Evolutionary conservation across 116 monocot genomes (phyloP).

Genomic region (Zostera marina): DNA sequence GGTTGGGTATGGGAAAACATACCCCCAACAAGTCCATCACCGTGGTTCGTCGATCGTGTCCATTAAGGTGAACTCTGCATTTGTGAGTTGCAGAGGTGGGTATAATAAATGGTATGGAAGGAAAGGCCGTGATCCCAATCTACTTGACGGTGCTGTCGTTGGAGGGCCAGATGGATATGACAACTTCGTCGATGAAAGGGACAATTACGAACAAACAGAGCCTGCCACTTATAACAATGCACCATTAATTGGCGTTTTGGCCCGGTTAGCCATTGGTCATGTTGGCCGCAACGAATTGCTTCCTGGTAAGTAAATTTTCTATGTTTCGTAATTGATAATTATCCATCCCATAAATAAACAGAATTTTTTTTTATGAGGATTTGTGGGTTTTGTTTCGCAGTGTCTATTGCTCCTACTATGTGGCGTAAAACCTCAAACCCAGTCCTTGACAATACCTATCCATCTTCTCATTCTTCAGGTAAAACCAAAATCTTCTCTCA

Average conservation of each 20-base stretch:
- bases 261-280: constrained; percentile 42
- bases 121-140: constrained; percentile 54
- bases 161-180: constrained; percentile 87
- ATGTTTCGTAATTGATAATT: too few relatives aligned
- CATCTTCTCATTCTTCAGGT: too few relatives aligned
- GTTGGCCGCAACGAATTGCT: too few relatives aligned
- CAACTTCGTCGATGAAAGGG: constrained; percentile 72
- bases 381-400: too few relatives aligned
- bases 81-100: constrained; percentile 69
- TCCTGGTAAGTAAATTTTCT: too few relatives aligned
- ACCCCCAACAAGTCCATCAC: constrained; percentile 85
- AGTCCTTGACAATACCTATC: too few relatives aligned
- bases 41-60: constrained; percentile 86
- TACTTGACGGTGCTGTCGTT: constrained; percentile 74
- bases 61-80: constrained; percentile 45
- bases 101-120: constrained; percentile 58
- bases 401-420: too few relatives aligned
- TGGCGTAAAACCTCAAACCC: too few relatives aligned
- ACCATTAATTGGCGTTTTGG: constrained; percentile 58
- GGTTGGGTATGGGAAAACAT: constrained; percentile 78
- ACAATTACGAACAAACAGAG: constrained; percentile 89
- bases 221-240: constrained; percentile 93
- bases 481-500: too few relatives aligned
- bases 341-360: too few relatives aligned
- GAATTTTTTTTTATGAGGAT: too few relatives aligned